phyloP scores from a whole-genome alignment of 257 asterid species.

The Fraxinus cuspidata region DNA sequence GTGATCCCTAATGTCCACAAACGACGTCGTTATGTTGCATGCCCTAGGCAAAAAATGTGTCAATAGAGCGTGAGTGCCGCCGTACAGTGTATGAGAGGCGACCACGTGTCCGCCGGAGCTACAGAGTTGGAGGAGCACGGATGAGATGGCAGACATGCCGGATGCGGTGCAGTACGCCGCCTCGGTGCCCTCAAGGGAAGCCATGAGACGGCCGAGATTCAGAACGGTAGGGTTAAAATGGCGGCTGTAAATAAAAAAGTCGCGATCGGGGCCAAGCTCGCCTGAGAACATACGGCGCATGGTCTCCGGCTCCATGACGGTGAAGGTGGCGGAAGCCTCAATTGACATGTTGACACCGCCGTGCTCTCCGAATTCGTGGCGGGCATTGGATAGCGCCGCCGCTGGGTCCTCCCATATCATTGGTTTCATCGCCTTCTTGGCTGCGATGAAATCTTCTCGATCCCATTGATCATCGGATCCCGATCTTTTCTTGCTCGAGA shows the following conservation, averaged over 20 bases:
- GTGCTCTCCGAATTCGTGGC: constrained; percentile 98
- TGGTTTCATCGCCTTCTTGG: constrained; percentile 49
- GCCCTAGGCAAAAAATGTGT: constrained; percentile 80
- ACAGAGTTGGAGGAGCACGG: constrained; percentile 82
- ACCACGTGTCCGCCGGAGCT: constrained; percentile 92
- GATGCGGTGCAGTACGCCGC: constrained; percentile 97
- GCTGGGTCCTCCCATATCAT: constrained; percentile 64
- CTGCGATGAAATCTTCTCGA: constrained; percentile 33
- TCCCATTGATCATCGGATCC: constrained; percentile 55
- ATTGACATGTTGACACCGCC: constrained; percentile 99
- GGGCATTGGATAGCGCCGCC: constrained; percentile 73
- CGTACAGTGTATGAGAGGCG: constrained; percentile 77
- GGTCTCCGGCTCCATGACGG: constrained; percentile 97
- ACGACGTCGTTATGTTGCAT: constrained; percentile 80
- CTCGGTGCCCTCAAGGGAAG: constrained; percentile 92
- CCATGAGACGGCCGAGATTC: constrained; percentile 86
- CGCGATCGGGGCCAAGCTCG: constrained; percentile 92
- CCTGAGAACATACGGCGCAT: constrained; percentile 95
- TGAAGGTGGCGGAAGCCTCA: constrained; percentile 98
- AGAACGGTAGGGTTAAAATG: constrained; percentile 96
- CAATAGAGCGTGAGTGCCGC: constrained; percentile 90
- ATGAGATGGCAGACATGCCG: constrained; percentile 94
- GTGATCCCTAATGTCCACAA: constrained; percentile 68
- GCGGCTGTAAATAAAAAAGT: constrained; percentile 93
- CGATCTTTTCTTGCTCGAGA: constrained; percentile 48